These are phyloP conservation scores for Salix koriyanagi DNA, from an alignment of 345 rosid species.

Conservation along the genomic window DNA sequence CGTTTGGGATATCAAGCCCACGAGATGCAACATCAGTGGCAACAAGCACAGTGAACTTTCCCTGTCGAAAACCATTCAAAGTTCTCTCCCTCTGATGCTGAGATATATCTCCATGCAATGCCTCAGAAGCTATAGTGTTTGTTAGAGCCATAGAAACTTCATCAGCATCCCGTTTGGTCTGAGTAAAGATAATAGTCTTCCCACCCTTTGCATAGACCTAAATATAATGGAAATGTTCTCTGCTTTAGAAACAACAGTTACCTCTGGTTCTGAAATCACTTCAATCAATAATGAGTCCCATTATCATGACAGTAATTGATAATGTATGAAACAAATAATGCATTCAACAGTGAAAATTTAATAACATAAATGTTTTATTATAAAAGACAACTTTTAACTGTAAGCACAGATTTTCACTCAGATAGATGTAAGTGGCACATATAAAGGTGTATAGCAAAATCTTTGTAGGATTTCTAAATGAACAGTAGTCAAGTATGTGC, in stretches of 20 bases:
- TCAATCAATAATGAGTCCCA: background rate
- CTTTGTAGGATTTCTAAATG: background rate
- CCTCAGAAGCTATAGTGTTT: constrained; percentile 85
- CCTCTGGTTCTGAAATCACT: background rate
- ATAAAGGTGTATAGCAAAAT: background rate
- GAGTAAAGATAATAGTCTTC: constrained; percentile 95
- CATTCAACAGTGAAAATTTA: background rate
- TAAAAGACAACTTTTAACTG: background rate
- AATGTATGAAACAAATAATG: background rate
- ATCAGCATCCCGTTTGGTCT: constrained; percentile 94
- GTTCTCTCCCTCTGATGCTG: constrained; percentile 99
- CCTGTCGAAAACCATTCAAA: constrained; percentile 83
- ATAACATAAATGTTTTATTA: background rate
- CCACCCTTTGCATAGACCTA: constrained; percentile 98
- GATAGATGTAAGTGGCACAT: no score
- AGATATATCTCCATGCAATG: constrained; percentile 96
- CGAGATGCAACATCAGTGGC: constrained; percentile 98
- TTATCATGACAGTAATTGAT: background rate
- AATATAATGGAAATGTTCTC: background rate
- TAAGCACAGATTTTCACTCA: background rate
- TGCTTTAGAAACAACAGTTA: background rate
- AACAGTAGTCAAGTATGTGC: background rate
- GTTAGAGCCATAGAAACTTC: constrained; percentile 80
- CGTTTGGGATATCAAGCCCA: constrained; percentile 97
- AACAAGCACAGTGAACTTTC: constrained; percentile 94